Percentiles rank a stretch among this genome's conserved stretches.
Evolutionary conservation across 495 filamentous ascomycete species (phyloP).

Genomic region (Filosporella fistucella): DNA sequence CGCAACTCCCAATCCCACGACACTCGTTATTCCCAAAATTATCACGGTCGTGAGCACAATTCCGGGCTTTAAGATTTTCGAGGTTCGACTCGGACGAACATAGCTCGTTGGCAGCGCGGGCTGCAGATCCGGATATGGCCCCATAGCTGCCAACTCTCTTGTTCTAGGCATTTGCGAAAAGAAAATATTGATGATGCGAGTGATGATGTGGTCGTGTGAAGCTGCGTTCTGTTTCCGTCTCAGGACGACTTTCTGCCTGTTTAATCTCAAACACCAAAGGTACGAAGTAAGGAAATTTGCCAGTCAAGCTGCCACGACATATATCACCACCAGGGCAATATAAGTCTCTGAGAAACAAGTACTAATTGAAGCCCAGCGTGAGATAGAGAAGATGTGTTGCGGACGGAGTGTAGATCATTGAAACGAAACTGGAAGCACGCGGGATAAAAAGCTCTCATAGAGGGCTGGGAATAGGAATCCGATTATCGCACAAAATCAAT

Average conservation of each 20-base stretch:
- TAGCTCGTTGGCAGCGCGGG: slow-evolving; percentile 6
- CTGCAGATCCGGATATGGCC: slow-evolving; percentile 12
- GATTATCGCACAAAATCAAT: no score
- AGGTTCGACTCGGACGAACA: slow-evolving; percentile 6
- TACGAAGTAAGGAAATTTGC: background rate
- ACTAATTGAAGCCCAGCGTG: no score
- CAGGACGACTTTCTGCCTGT: slow-evolving; percentile 9
- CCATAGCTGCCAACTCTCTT: slow-evolving; percentile 3
- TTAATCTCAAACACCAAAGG: slow-evolving; percentile 5
- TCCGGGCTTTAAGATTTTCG: slow-evolving; percentile 3
- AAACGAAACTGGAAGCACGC: no score
- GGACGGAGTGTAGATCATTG: no score
- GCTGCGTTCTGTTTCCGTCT: background rate
- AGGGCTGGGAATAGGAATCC: no score
- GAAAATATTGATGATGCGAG: background rate
- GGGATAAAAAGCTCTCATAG: no score
- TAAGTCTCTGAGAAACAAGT: no score
- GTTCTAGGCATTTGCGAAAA: background rate
- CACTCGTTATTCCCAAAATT: slow-evolving; percentile 1
- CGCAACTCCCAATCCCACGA: slow-evolving; percentile 4
- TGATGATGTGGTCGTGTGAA: background rate
- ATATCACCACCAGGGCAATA: no score
- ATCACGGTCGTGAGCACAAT: slow-evolving; percentile 10
- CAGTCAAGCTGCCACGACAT: no score
- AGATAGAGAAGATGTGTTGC: no score